Percentiles rank a stretch among this genome's conserved stretches.
phyloP scores from a whole-genome alignment of 1,284 basidiomycete genomes.

The Puccinia triticina region DNA sequence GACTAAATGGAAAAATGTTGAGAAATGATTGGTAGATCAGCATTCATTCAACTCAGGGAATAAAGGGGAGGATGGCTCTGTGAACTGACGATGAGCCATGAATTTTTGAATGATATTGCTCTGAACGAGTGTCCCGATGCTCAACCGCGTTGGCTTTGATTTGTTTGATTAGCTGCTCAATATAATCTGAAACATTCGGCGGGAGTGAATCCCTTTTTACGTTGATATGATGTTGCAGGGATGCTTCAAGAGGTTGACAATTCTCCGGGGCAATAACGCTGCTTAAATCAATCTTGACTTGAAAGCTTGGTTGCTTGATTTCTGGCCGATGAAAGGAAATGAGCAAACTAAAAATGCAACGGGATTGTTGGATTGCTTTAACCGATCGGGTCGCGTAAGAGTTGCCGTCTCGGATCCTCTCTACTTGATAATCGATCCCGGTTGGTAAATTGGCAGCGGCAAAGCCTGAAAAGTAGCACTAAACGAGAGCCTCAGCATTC shows the following conservation, averaged over 20 bases:
- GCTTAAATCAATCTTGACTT: constrained; percentile 17
- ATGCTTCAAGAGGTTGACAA: constrained; percentile 6
- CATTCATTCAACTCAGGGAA: not conserved
- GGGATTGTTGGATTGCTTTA: constrained; percentile 74
- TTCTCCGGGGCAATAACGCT: not conserved
- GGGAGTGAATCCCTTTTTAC: constrained; percentile 8
- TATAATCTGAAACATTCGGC: constrained; percentile 7
- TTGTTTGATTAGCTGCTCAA: constrained; percentile 32
- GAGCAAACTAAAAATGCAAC: constrained; percentile 76
- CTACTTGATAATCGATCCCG: constrained; percentile 77
- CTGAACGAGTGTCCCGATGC: constrained; percentile 9
- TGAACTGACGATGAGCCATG: not conserved
- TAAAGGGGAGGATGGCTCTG: not conserved
- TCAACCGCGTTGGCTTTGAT: constrained; percentile 43
- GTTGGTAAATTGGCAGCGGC: constrained; percentile 72
- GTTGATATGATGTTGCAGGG: constrained; percentile 27
- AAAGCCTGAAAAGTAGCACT: constrained; percentile 80
- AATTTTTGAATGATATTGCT: not conserved
- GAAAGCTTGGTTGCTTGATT: constrained; percentile 68
- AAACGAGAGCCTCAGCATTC: no score
- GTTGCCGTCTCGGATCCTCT: constrained; percentile 74
- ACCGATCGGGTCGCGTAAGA: constrained; percentile 75
- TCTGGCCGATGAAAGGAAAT: constrained; percentile 85
- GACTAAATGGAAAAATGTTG: not conserved
- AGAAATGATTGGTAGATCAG: not conserved